A percentile compares a stretch with the other conserved stretches of the same genome.
Evolutionary conservation across 139 green algal genomes (phyloP).

Genomic region (Chlorella sorokiniana): DNA sequence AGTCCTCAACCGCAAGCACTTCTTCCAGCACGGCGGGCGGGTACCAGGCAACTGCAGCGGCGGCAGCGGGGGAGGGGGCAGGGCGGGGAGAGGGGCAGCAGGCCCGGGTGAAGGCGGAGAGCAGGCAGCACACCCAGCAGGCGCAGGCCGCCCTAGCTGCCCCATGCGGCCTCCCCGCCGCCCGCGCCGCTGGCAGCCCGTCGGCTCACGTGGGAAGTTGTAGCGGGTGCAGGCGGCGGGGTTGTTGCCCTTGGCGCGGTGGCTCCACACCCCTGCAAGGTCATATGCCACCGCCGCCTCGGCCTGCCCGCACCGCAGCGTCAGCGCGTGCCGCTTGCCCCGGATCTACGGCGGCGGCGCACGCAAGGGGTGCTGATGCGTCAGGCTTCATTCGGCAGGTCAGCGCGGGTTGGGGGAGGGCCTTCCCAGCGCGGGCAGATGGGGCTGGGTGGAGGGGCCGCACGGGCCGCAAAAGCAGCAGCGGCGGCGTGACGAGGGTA

Average conservation of each 20-base stretch:
- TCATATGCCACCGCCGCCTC: slow-evolving; percentile 21
- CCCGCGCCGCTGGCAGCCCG: no score
- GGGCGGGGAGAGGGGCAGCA: not conserved
- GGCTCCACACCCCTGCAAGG: not conserved
- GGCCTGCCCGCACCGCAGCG: slow-evolving; percentile 1
- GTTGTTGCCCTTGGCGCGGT: slow-evolving; percentile 17
- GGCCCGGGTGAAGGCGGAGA: no score
- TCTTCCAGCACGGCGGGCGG: not conserved
- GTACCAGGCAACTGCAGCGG: not conserved
- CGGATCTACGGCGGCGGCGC: not conserved
- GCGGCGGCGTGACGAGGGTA: no score
- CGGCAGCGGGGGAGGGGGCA: not conserved
- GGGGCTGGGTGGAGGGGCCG: no score
- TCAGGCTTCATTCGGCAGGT: no score
- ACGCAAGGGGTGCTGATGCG: not conserved
- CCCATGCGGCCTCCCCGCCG: no score
- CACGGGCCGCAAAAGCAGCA: no score
- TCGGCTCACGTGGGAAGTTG: no score
- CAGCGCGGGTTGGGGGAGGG: no score
- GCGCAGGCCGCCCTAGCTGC: no score
- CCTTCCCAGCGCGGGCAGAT: no score
- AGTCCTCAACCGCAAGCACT: slow-evolving; percentile 4
- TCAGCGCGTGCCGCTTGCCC: slow-evolving; percentile 21
- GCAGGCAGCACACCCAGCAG: no score
- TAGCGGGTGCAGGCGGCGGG: not conserved